Evolutionary conservation across 2,329 filamentous ascomycete species (phyloP), one percentile per base, ranked within the genome.

Genomic region (Aspergillus niger): DNA sequence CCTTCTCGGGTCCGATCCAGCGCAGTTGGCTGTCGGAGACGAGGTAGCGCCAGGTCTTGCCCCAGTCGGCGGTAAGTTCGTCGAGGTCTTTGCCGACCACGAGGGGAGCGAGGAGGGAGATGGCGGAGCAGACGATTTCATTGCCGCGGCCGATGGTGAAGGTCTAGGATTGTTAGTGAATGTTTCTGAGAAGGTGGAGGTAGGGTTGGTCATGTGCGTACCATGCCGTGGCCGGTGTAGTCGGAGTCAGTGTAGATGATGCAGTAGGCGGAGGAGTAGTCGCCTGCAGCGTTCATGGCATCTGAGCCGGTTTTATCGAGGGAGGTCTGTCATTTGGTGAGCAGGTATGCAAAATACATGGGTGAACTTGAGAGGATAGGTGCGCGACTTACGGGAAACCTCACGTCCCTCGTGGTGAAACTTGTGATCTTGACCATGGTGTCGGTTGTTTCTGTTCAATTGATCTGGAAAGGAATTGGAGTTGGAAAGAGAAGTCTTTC

Each of bases 281-380:
- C 92, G 63, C 92, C 91, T 2, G 92, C 92, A 3, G 91, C 90
- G 74, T 97, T 97, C 93, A 97, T 97, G 72, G 92, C 93, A 85
- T 97, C 93, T 8, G 91, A 96, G 70, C 92, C 92, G n/a, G 92
- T 96, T 81, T 94, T 95, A 79, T 96, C 92, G 63, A 97, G 87
- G 43, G 92, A 97, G n/a, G 92, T 97, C 76, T 86, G 63, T 43
- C 22, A 6, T 8, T 41, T 24, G 15, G n/a, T 55, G 52, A 54
- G 54, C 59, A 32, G 64, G 24, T 49, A 44, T n/a, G n/a, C 47
- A 22, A 30, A 26, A 57, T 47, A 28, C 11, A 20, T 26, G 10
- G 22, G 32, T 24, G 6, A 13, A 20, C 15, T 41, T 15, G 26
- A 36, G 8, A 50, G 15, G 1, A 17, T 17, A n/a, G 2, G 8